Conservation (phyloP, 2,329 filamentous ascomycete species). For the Grosmannia huntii region DNA sequence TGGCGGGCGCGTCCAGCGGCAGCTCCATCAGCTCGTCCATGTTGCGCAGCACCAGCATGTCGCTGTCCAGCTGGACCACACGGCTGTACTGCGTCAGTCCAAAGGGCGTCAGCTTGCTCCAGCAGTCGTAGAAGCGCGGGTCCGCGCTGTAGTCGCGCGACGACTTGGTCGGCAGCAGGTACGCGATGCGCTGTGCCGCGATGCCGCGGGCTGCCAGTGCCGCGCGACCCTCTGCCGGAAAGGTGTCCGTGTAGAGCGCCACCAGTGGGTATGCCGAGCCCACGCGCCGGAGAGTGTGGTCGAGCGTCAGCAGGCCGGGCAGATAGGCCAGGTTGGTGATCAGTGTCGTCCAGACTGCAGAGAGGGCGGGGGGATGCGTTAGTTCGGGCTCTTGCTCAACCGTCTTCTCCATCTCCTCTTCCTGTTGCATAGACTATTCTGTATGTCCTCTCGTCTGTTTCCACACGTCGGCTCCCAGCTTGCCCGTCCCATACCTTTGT, state of each 20-base stretch:
- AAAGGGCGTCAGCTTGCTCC: slow-evolving; percentile 76
- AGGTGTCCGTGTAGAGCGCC: slow-evolving; percentile 68
- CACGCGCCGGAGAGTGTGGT: slow-evolving; percentile 57
- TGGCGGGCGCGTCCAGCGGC: slow-evolving; percentile 30
- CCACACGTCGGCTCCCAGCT: not conserved
- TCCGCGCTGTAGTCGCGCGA: slow-evolving; percentile 61
- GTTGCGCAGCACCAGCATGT: slow-evolving; percentile 73
- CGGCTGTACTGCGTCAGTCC: slow-evolving; percentile 63
- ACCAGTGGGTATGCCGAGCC: slow-evolving; percentile 64
- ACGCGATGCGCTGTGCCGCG: slow-evolving; percentile 54
- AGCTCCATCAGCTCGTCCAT: slow-evolving; percentile 93
- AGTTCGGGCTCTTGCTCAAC: not conserved
- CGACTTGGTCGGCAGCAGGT: slow-evolving; percentile 52
- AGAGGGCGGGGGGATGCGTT: not conserved
- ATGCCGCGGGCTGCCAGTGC: slow-evolving; percentile 61
- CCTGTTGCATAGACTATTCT: too few species aligned
- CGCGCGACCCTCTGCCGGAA: slow-evolving; percentile 53
- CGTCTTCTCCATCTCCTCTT: not conserved
- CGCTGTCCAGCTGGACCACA: slow-evolving; percentile 74
- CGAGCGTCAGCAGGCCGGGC: slow-evolving; percentile 67
- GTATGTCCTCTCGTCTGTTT: not conserved
- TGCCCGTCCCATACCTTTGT: slow-evolving; percentile 14
- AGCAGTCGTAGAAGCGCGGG: slow-evolving; percentile 79
- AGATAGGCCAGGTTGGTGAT: slow-evolving; percentile 80
- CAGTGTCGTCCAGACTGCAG: slow-evolving; percentile 64